A percentile compares a stretch with the other conserved stretches of the same genome.
Conservation (phyloP, 306 rosid genomes). For the Rosa persica region DNA sequence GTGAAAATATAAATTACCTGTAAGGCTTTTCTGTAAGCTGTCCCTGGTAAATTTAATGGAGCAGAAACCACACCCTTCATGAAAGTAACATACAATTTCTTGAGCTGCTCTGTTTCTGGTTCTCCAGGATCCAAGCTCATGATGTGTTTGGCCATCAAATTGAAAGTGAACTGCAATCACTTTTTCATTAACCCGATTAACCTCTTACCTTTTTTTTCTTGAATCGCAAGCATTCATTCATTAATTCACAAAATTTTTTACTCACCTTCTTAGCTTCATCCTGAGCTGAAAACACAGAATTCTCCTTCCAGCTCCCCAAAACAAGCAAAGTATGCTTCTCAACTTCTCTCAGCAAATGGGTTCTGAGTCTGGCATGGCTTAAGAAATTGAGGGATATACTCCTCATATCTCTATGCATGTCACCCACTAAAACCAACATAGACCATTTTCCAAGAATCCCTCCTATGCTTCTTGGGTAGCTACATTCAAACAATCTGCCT, state of each 20-base stretch:
- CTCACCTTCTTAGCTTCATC: slow-evolving; percentile 88
- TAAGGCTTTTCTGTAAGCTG: slow-evolving; percentile 81
- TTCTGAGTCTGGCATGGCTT: slow-evolving; percentile 76
- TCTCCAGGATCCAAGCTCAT: slow-evolving; percentile 90
- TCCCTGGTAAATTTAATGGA: slow-evolving; percentile 90
- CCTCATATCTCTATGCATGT: slow-evolving; percentile 97
- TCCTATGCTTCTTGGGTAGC: slow-evolving; percentile 94
- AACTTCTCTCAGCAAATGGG: slow-evolving; percentile 66
- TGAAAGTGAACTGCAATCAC: slow-evolving; percentile 79
- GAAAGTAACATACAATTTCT: slow-evolving; percentile 80
- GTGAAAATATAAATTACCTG: slow-evolving; percentile 46
- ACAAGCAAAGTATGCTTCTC: slow-evolving; percentile 77
- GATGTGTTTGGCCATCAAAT: slow-evolving; percentile 90
- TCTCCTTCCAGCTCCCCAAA: slow-evolving; percentile 60
- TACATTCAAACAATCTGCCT: slow-evolving; percentile 88
- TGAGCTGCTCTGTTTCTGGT: slow-evolving; percentile 78
- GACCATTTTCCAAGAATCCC: slow-evolving; percentile 99
- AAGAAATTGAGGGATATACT: slow-evolving; percentile 77
- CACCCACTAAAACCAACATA: slow-evolving; percentile 95
- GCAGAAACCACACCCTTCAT: slow-evolving; percentile 94
- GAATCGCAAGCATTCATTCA: slow-evolving; percentile 14
- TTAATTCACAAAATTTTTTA: background rate
- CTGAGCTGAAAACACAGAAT: slow-evolving; percentile 73
- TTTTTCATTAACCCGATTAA: slow-evolving; percentile 12
- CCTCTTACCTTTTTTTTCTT: background rate